Evolutionary conservation across 257 asterid species (phyloP).

Genomic region (Pogostemon cablin): DNA sequence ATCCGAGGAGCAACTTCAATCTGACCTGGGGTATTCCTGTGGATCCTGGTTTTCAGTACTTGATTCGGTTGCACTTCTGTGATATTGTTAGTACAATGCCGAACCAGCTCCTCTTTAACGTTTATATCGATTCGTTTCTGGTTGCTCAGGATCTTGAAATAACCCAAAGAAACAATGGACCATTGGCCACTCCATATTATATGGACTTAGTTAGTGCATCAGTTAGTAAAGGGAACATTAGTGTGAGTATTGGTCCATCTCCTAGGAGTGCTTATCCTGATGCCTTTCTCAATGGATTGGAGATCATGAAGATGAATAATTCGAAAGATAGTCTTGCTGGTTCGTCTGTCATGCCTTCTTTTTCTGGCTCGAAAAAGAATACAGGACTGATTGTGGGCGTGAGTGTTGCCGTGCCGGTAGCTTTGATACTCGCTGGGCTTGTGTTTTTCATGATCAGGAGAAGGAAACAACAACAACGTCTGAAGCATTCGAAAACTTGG

Average conservation of each 20-base stretch:
- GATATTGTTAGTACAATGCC: constrained; percentile 64
- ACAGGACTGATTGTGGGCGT: constrained; percentile 70
- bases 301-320: constrained; percentile 76
- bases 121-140: constrained; percentile 49
- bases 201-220: constrained; percentile 59
- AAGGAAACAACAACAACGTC: constrained; percentile 53
- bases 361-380: constrained; percentile 48
- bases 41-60: constrained; percentile 67
- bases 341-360: constrained; percentile 37
- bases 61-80: constrained; percentile 78
- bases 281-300: constrained; percentile 80
- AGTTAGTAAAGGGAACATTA: constrained; percentile 35
- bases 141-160: constrained; percentile 55
- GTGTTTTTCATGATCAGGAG: constrained; percentile 49
- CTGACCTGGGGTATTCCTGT: constrained; percentile 71
- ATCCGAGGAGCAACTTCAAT: constrained; percentile 63
- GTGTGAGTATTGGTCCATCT: constrained; percentile 70
- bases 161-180: constrained; percentile 30
- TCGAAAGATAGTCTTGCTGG: constrained; percentile 69
- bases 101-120: constrained; percentile 51
- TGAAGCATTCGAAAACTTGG: constrained; percentile 72
- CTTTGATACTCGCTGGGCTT: constrained; percentile 43
- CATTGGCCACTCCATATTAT: constrained; percentile 58
- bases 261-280: constrained; percentile 43
- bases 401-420: constrained; percentile 48